Percentiles rank a stretch among this genome's conserved stretches.
These are phyloP conservation scores for Mucor indicus DNA, from an alignment of 371 early-diverging fungal genomes.

Conservation along the genomic window DNA sequence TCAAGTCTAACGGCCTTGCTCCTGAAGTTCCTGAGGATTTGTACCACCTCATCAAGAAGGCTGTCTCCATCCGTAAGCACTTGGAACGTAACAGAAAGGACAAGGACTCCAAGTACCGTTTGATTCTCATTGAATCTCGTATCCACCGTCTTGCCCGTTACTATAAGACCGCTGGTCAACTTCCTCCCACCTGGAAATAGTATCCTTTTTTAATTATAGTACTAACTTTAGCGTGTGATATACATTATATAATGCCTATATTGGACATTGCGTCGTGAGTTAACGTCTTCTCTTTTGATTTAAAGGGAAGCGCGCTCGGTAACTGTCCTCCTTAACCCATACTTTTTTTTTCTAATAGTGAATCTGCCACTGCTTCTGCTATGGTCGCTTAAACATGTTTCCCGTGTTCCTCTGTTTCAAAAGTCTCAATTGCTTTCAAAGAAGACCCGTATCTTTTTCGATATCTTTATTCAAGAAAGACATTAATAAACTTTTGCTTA, in stretches of 20 bases:
- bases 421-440: too few species aligned
- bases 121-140: constrained; percentile 98
- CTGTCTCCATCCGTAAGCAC: constrained; percentile 98
- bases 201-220: constrained; percentile 39
- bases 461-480: too few species aligned
- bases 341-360: constrained; percentile 31
- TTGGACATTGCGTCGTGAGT: constrained; percentile 22
- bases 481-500: too few species aligned
- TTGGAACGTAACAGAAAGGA: constrained; percentile 99
- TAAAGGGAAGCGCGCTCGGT: constrained; percentile 21
- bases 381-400: constrained; percentile 36
- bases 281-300: constrained; percentile 4
- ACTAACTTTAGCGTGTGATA: constrained; percentile 4
- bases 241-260: constrained; percentile 11
- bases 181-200: constrained; percentile 99
- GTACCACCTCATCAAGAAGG: constrained; percentile 99
- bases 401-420: too few species aligned
- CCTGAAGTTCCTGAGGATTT: constrained; percentile 98
- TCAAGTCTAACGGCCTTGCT: constrained; percentile 74
- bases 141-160: constrained; percentile 99
- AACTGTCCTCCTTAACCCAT: constrained; percentile 42
- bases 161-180: constrained; percentile 98
- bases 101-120: constrained; percentile 98
- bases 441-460: too few species aligned
- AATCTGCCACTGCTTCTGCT: constrained; percentile 49